Conservation (phyloP, 2,329 filamentous ascomycete species). For the Seiridium cupressi region DNA sequence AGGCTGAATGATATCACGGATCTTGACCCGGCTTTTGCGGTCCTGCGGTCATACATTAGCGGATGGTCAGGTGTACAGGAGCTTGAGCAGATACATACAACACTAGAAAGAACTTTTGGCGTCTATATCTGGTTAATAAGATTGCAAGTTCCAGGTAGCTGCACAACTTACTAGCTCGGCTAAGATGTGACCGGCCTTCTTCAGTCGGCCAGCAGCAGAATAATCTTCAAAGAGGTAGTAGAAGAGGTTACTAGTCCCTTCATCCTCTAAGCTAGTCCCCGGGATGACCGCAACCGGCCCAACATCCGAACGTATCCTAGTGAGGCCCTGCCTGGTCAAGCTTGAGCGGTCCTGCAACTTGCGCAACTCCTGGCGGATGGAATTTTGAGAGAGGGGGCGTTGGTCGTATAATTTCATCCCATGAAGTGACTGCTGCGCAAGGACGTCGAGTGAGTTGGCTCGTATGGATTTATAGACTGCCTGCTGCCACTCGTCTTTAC, state of each 20-base stretch:
- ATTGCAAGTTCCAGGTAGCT: not conserved
- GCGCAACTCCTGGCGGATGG: conserved; percentile 28
- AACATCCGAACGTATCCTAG: conserved; percentile 18
- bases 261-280: conserved; percentile 28
- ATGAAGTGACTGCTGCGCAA: conserved; percentile 35
- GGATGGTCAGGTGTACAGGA: not conserved
- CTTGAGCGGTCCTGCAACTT: conserved; percentile 31
- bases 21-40: conserved; percentile 34
- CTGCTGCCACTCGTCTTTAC: conserved; percentile 17
- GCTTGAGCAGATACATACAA: conserved; percentile 23
- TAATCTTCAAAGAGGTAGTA: conserved; percentile 69
- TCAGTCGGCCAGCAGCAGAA: conserved; percentile 56
- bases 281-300: conserved; percentile 13
- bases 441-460: conserved; percentile 35
- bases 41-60: conserved; percentile 14
- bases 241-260: conserved; percentile 60
- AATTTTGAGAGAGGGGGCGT: conserved; percentile 41
- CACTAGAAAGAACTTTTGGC: conserved; percentile 29
- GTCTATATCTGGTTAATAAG: conserved; percentile 23
- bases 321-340: conserved; percentile 22
- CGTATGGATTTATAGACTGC: conserved; percentile 33
- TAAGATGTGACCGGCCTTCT: conserved; percentile 42
- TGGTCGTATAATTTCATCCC: conserved; percentile 35
- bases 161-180: conserved; percentile 42
- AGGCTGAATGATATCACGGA: conserved; percentile 52